Evolutionary conservation across 305 asterid genomes (phyloP).

Genomic region (Solanum hybrid): DNA sequence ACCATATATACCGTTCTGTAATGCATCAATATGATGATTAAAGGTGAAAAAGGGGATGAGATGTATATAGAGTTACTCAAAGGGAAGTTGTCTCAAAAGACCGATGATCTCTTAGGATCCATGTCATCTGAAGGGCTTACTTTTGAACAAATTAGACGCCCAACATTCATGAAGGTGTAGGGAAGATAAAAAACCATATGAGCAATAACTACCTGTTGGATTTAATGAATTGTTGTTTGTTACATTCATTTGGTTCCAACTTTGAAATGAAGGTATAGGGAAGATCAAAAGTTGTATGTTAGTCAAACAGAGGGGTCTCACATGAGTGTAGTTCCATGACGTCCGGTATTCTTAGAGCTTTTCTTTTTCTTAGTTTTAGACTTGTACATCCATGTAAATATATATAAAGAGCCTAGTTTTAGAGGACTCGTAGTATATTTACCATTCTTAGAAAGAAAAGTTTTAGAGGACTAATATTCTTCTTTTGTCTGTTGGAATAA

Average conservation of each 20-base stretch:
- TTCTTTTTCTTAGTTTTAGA: not conserved
- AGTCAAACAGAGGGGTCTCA: not conserved
- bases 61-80: not conserved
- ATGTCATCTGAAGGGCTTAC: not conserved
- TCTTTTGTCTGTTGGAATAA: not conserved
- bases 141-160: not conserved
- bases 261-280: not conserved
- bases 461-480: not conserved
- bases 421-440: not conserved
- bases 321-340: not conserved
- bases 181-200: not conserved
- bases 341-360: not conserved
- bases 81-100: not conserved
- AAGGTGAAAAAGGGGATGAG: not conserved
- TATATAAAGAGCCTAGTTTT: not conserved
- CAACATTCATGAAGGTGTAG: not conserved
- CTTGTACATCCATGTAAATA: not conserved
- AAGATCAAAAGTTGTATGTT: not conserved
- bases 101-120: not conserved
- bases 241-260: not conserved
- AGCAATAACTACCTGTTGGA: not conserved
- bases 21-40: not conserved
- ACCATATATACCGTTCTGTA: not conserved
- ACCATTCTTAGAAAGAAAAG: not conserved
- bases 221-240: not conserved